These are phyloP conservation scores for Phytophthora hibernalis DNA, from an alignment of 352 stramenopile species.

Conservation along the genomic window DNA sequence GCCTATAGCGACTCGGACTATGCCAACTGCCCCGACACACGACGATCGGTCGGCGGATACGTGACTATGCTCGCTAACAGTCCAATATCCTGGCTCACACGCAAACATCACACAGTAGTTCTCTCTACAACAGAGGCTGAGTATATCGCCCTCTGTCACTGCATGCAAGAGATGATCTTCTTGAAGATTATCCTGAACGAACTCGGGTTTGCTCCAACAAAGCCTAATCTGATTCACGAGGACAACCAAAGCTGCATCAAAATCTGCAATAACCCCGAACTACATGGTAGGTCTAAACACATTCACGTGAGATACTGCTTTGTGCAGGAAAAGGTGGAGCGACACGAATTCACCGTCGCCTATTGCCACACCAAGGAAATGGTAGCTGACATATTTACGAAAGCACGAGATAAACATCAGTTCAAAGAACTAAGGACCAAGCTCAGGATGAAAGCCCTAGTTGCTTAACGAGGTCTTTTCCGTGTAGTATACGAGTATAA, in stretches of 20 bases:
- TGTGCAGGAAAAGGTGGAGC: neutral
- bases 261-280: neutral
- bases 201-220: neutral
- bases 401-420: constrained; percentile 8
- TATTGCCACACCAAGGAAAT: too few species aligned
- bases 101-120: constrained; percentile 16
- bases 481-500: too few species aligned
- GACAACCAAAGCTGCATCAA: neutral
- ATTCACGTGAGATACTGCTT: neutral
- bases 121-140: neutral
- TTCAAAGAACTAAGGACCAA: constrained; percentile 15
- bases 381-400: neutral
- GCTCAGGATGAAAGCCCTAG: too few species aligned
- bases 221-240: neutral
- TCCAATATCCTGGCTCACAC: constrained; percentile 13
- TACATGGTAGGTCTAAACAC: neutral
- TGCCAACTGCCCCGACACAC: constrained; percentile 8
- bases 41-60: neutral
- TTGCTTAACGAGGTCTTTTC: too few species aligned
- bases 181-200: neutral
- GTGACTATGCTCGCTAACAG: constrained; percentile 3
- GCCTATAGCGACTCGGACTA: constrained; percentile 15
- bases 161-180: neutral
- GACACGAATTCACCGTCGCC: too few species aligned
- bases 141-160: too few species aligned